Base-by-base conservation (phyloP, 495 filamentous ascomycete species). In the Hyaloscypha finlandica region DNA sequence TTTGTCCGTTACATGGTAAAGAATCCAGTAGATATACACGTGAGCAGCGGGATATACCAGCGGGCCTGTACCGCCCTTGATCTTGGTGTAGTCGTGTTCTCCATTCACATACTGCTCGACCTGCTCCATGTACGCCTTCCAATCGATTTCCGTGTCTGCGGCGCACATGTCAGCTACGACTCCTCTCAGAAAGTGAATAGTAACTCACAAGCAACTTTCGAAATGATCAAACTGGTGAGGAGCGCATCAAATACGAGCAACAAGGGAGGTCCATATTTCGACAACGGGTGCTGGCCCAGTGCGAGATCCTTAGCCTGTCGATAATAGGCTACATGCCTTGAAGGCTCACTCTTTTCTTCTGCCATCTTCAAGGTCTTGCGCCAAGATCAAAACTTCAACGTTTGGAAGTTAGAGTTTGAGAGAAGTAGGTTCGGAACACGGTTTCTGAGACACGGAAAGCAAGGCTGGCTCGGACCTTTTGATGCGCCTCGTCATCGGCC, bases 111-210 rank as follows among this genome's bases (percentile, higher is more conserved):
- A 95, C 39, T 93, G 89, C 31, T 85, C 77, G 61, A 97, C 80
- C 71, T 99, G 95, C 71, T 97, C 84, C 94, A 98, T 98, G 77
- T 99, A 99, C 2, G 94, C 92, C 61, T 81, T 84, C 95, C 95
- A 99, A 78, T 99, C 95, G 73, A 99, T 99, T 76, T 99, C 95
- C 53, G 95, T 99, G 76, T 99, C 95, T 98, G 72, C 16, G 4
- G 16, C 63, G 29, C 45, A 56, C 35, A 42, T 16, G 33, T 66
- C 31, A 62, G 62, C 45, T 32, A n/a, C 16, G 42, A 4, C 9
- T 14, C 4, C 16, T 48, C 11, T 48, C 16, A 42, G 25, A 39
- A 37, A 51, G 14, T 29, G 31, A 57, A 48, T 30, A 33, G 52
- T 32, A 64, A 68, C 89, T 80, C 81, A 97, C 94, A 99, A 48